Evolutionary conservation across 2,329 filamentous ascomycete species (phyloP).

Genomic region (Chaetomium sp.): DNA sequence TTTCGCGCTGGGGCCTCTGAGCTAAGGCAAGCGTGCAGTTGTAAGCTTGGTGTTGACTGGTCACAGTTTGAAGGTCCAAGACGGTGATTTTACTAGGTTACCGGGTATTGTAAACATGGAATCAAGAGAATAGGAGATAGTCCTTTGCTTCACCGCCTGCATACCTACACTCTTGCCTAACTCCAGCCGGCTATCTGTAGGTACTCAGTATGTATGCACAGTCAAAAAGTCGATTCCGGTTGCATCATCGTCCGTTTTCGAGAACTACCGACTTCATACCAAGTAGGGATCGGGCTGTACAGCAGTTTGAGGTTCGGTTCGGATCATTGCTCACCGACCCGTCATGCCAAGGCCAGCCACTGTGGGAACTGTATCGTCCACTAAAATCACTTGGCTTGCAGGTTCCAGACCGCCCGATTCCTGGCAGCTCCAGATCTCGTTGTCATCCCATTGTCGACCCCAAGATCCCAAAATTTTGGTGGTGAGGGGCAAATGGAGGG

Average conservation of each 20-base stretch:
- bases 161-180: too few relatives aligned
- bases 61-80: not conserved
- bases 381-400: not conserved
- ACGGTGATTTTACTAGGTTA: not conserved
- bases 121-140: too few relatives aligned
- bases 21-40: not conserved
- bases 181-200: too few relatives aligned
- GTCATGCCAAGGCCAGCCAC: slow-evolving; percentile 1
- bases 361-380: not conserved
- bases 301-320: not conserved
- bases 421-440: slow-evolving; percentile 1
- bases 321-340: not conserved
- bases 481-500: slow-evolving; percentile 1
- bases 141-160: too few relatives aligned
- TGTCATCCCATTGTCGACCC: not conserved
- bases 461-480: not conserved
- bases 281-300: too few relatives aligned
- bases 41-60: not conserved
- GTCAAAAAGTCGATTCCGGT: too few relatives aligned
- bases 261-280: too few relatives aligned
- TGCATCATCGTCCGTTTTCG: too few relatives aligned
- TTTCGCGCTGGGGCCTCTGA: not conserved
- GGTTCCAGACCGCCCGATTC: not conserved
- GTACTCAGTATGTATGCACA: too few relatives aligned
- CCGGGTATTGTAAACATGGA: too few relatives aligned